These are phyloP conservation scores for Paxillus involutus DNA, from an alignment of 768 basidiomycete species.

Conservation along the genomic window DNA sequence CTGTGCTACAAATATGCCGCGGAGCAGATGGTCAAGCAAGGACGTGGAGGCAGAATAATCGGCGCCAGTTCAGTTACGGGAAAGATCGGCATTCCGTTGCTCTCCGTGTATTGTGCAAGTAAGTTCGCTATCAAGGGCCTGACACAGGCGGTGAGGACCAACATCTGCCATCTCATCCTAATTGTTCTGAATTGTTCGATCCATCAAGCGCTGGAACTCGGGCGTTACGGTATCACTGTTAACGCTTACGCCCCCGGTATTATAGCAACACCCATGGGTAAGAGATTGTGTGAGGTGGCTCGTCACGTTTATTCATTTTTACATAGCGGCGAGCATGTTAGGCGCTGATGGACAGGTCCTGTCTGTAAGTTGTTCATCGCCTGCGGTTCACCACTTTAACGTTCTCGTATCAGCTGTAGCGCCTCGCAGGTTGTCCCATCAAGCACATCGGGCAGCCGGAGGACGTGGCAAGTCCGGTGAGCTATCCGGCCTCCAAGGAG, in stretches of 20 bases:
- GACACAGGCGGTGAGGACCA: conserved; percentile 41
- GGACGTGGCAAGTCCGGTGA: conserved; percentile 32
- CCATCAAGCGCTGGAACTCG: conserved; percentile 24
- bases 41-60: conserved; percentile 38
- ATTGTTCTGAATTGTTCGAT: neutral
- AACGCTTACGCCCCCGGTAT: conserved; percentile 39
- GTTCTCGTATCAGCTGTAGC: no score
- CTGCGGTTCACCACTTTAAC: no score
- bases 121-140: conserved; percentile 40
- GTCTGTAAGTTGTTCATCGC: neutral
- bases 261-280: conserved; percentile 30
- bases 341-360: no score
- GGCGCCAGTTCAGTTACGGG: conserved; percentile 28
- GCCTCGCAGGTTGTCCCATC: no score
- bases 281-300: neutral
- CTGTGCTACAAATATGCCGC: conserved; percentile 42
- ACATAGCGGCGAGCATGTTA: neutral
- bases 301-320: neutral
- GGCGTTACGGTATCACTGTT: conserved; percentile 31
- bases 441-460: conserved; percentile 28
- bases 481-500: conserved; percentile 32
- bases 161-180: neutral
- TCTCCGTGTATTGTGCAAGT: conserved; percentile 10
- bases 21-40: conserved; percentile 38
- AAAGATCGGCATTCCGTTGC: conserved; percentile 19